Evolutionary conservation across 2,329 filamentous ascomycete species (phyloP), one percentile per base, ranked within the genome.

Genomic region (Trichophyton rubrum): DNA sequence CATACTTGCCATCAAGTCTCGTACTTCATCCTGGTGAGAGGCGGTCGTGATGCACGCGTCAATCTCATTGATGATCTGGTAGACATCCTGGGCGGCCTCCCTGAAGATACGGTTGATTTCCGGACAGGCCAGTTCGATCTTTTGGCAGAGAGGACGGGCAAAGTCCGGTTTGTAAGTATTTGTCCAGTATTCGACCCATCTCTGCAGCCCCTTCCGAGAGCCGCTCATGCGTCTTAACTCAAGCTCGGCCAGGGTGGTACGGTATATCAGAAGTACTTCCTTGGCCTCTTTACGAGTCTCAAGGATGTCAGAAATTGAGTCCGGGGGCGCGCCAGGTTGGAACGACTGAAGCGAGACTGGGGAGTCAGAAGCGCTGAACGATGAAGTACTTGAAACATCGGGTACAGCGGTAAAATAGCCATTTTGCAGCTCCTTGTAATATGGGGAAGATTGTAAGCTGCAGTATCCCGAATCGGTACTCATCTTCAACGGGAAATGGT

Each of bases 141-240:
- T 49, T 9, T 20, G 22, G 20, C 30, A 58, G 6, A 65, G 61
- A 6, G n/a, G 24, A 9, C 45, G 20, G 17, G 66, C 63, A 55
- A 70, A 64, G 6, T 56, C 22, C 3, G 62, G 63, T 2, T 65
- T 41, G 58, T 71, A 72, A 6, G 71, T 61, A 13, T 63, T 63
- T 22, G 66, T 61, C 70, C 70, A 72, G 59, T 70, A 71, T 11
- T 62, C 33, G 9, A 68, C 60, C 70, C 70, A 72, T 57, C 66
- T 62, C 38, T 61, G 61, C 30, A 69, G 58, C 2, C 70, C 70
- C 17, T 63, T 63, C 20, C 70, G 68, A 7, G 70, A 67, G 35
- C 69, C 70, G 61, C 65, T 64, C 59, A 72, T 67, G 15, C 70
- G 68, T 1, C 65, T 70, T 20, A 70, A 33, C 56, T 72, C 70